Base-by-base conservation (phyloP, 2,329 filamentous ascomycete genomes). In the Endothia cerciana region DNA sequence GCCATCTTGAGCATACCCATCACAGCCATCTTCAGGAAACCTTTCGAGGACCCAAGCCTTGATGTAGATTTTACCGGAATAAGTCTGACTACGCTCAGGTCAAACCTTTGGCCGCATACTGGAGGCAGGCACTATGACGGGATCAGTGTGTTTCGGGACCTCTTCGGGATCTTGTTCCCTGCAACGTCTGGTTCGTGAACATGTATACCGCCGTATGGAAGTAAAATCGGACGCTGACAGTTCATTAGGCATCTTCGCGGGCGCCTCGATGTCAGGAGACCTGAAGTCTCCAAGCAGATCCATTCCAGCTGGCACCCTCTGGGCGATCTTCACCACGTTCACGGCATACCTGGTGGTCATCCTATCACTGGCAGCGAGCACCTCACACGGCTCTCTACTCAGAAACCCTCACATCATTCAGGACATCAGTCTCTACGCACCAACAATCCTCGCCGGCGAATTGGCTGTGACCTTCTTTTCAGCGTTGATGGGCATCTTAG, bases 261-360 rank as follows among this genome's bases (percentile, higher is more conserved):
- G 93, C 22, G 93, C 93, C 7, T 94, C 91, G 71, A 96, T 97
- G 93, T 96, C 92, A 8, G 93, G 93, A 22, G 92, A 97, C 74
- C 77, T 97, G 60, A 90, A 86, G 68, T 89, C 93, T 69, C 93
- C 93, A 0, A 94, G 91, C 81, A 92, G 89, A 75, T 87, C 92
- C 1, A 97, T 97, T 62, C 93, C 93, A 0, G 89, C 87, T 68
- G 93, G 93, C n/a, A 96, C 93, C 0, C 78, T 96, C 1, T 91
- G 88, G 78, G 92, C 92, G 2, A 87, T 94, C 74, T 79, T 86
- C 13, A 84, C 93, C 30, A 97, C 93, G 0, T 91, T 96, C 70
- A 74, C 90, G 63, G 83, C 90, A 6, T 97, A 97, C 74, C 80
- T 91, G 8, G 72, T 93, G 33, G 92, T 96, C 59, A 90, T 94